Evolutionary conservation across 192 early-diverging fungal genomes (phyloP).

Genomic region (Coemansia sp.): DNA sequence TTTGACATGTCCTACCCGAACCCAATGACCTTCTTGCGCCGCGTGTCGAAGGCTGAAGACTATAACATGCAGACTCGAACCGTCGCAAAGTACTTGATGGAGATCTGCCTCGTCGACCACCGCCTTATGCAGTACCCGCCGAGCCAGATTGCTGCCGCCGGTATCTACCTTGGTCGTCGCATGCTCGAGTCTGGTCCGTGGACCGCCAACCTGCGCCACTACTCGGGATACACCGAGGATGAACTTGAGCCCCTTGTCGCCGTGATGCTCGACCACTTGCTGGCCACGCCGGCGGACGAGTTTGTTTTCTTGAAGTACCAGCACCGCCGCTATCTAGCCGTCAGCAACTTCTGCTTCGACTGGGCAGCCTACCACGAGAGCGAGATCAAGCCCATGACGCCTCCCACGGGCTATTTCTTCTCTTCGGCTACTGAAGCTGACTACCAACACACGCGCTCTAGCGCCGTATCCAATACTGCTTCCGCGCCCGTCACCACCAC

Average conservation of each 20-base stretch:
- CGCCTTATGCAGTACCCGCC: constrained; percentile 71
- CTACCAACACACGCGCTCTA: not conserved
- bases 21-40: constrained; percentile 91
- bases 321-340: constrained; percentile 77
- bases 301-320: constrained; percentile 87
- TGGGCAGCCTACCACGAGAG: constrained; percentile 65
- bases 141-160: constrained; percentile 76
- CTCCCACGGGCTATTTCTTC: constrained; percentile 30
- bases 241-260: constrained; percentile 66
- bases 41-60: constrained; percentile 84
- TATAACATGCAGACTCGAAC: constrained; percentile 91
- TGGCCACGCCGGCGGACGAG: constrained; percentile 57
- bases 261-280: constrained; percentile 74
- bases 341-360: constrained; percentile 76
- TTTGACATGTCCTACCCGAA: constrained; percentile 88
- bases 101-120: constrained; percentile 87
- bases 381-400: constrained; percentile 24
- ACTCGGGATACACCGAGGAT: constrained; percentile 76
- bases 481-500: not conserved
- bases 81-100: constrained; percentile 95
- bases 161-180: constrained; percentile 76
- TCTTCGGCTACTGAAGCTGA: constrained; percentile 1
- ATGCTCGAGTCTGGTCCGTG: constrained; percentile 78
- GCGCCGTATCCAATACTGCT: not conserved
- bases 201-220: constrained; percentile 75